These are phyloP conservation scores for Kazachstania kunashirensis DNA, from an alignment of 805 yeast species.

Conservation along the genomic window DNA sequence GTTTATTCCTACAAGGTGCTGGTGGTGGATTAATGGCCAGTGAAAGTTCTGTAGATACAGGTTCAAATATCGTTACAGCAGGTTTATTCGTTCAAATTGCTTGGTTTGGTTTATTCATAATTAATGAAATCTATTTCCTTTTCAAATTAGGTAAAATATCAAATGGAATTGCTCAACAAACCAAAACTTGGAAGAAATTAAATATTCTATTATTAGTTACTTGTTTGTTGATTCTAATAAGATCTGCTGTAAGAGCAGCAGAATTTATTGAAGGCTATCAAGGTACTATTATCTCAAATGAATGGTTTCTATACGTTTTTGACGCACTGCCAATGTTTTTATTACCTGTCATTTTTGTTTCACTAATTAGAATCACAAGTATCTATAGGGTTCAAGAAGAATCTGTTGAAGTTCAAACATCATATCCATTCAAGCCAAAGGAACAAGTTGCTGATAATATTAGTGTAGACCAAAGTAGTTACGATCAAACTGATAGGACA, in stretches of 20 bases:
- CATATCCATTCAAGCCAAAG: neutral
- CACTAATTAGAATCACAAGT: constrained; percentile 9
- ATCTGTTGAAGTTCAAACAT: constrained; percentile 8
- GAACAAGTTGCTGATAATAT: neutral
- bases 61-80: constrained; percentile 20
- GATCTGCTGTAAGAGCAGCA: constrained; percentile 28
- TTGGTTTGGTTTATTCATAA: constrained; percentile 25
- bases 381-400: constrained; percentile 13
- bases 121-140: constrained; percentile 14
- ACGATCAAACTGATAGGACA: neutral
- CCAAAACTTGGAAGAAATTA: constrained; percentile 11
- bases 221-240: constrained; percentile 20
- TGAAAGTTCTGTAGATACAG: constrained; percentile 6
- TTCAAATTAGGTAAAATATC: constrained; percentile 5
- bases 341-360: constrained; percentile 7
- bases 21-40: constrained; percentile 27
- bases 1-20: constrained; percentile 24
- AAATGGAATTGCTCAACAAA: constrained; percentile 2
- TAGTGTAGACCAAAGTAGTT: neutral
- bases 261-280: constrained; percentile 26
- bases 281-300: constrained; percentile 24
- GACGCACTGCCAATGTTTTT: constrained; percentile 26
- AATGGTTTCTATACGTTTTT: constrained; percentile 23
- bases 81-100: constrained; percentile 29
- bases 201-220: constrained; percentile 9